Conservation (phyloP, 345 rosid species). For the Eucalyptus tenuipes region DNA sequence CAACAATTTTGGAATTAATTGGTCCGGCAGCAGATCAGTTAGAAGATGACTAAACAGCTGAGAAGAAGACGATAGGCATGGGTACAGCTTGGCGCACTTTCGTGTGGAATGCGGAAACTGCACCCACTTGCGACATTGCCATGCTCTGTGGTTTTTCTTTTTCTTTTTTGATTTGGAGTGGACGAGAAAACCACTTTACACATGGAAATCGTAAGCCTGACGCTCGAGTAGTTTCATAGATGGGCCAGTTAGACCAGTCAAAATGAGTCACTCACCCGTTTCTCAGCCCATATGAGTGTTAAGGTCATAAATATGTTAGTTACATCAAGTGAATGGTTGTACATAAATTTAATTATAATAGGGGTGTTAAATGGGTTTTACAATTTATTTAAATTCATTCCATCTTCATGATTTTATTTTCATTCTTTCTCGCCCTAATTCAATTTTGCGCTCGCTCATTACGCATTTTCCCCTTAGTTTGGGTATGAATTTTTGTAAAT, state of each 20-base stretch:
- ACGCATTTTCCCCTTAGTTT: neutral
- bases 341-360: no score
- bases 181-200: neutral
- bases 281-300: no score
- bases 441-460: fast-evolving
- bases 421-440: fast-evolving
- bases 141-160: neutral
- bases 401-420: no score
- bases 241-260: neutral
- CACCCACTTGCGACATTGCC: neutral
- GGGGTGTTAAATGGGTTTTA: no score
- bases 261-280: no score
- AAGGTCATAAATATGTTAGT: no score
- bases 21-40: neutral
- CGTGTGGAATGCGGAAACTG: neutral
- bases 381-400: no score
- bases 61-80: neutral
- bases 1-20: neutral
- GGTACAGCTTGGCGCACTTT: neutral
- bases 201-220: neutral
- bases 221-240: neutral
- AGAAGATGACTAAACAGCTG: neutral
- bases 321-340: neutral
- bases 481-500: neutral
- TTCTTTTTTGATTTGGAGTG: neutral